phyloP scores from a whole-genome alignment of 2,329 filamentous ascomycete genomes.

The Alternaria arborescens region DNA sequence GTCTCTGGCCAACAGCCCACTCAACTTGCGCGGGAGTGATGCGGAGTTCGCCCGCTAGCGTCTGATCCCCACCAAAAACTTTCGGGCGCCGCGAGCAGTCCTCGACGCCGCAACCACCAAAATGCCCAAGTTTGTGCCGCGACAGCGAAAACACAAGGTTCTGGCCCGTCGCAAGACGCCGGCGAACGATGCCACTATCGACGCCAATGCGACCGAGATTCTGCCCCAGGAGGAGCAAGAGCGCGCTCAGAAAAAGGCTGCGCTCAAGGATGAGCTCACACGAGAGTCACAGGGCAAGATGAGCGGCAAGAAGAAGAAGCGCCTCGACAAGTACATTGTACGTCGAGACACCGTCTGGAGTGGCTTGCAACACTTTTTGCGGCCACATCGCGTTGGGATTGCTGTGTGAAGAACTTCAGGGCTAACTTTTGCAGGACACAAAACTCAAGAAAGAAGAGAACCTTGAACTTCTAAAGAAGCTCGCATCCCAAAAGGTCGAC shows the following conservation, averaged over 20 bases:
- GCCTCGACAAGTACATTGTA: conserved; percentile 73
- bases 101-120: conserved; percentile 22
- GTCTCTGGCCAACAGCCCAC: not conserved
- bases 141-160: conserved; percentile 69
- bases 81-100: conserved; percentile 27
- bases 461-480: conserved; percentile 80
- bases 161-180: conserved; percentile 66
- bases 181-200: conserved; percentile 52
- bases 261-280: conserved; percentile 63
- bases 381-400: not conserved
- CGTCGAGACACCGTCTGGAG: conserved; percentile 25
- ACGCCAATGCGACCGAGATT: conserved; percentile 64
- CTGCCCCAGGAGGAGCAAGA: conserved; percentile 61
- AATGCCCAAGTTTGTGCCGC: conserved; percentile 57
- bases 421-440: conserved; percentile 66
- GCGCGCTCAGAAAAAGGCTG: conserved; percentile 61
- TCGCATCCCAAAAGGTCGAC: conserved; percentile 81
- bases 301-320: conserved; percentile 71
- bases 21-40: conserved; percentile 23
- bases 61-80: conserved; percentile 48
- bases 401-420: not conserved
- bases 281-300: conserved; percentile 64
- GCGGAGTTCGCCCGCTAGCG: conserved; percentile 28
- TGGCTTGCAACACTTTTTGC: not conserved
- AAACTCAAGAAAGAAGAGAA: conserved; percentile 97